Percentiles rank a stretch among this genome's conserved stretches.
phyloP scores from a whole-genome alignment of 2,329 filamentous ascomycete species.

The Drechslerella coelobrocha region DNA sequence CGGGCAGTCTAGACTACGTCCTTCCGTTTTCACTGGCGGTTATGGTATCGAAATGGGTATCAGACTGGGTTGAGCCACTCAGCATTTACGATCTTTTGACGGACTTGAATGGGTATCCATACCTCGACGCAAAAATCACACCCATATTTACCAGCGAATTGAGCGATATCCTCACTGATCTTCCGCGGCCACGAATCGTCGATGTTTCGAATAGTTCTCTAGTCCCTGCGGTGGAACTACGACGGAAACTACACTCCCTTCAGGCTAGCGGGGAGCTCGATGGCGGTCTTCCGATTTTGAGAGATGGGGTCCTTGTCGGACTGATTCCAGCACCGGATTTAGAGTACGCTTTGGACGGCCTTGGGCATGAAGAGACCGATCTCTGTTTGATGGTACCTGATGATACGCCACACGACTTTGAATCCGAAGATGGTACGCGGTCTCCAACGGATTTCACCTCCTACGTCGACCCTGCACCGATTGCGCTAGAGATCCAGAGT shows the following conservation, averaged over 20 bases:
- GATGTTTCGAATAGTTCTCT: slow-evolving; percentile 85
- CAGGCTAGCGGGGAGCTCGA: slow-evolving; percentile 89
- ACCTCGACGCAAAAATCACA: slow-evolving; percentile 94
- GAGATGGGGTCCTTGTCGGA: slow-evolving; percentile 79
- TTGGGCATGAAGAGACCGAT: slow-evolving; percentile 74
- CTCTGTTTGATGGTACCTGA: slow-evolving; percentile 78
- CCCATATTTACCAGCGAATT: slow-evolving; percentile 88
- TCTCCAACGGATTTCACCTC: slow-evolving; percentile 85
- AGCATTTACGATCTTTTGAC: slow-evolving; percentile 96
- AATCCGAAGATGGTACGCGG: slow-evolving; percentile 66
- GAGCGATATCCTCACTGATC: slow-evolving; percentile 80
- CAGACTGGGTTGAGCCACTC: slow-evolving; percentile 89
- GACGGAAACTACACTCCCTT: slow-evolving; percentile 79
- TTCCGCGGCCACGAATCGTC: slow-evolving; percentile 78
- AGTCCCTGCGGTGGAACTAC: slow-evolving; percentile 76
- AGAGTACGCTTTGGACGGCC: slow-evolving; percentile 86
- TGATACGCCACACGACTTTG: slow-evolving; percentile 65
- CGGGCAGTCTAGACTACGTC: slow-evolving; percentile 92
- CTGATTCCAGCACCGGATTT: slow-evolving; percentile 93
- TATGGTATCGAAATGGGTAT: slow-evolving; percentile 96
- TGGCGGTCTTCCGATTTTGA: slow-evolving; percentile 85
- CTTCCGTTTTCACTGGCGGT: slow-evolving; percentile 92
- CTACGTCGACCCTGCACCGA: slow-evolving; percentile 88
- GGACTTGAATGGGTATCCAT: slow-evolving; percentile 96
- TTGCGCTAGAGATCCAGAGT: slow-evolving; percentile 84